Evolutionary conservation across 2,329 filamentous ascomycete species (phyloP).

Genomic region (Fusarium chlamydosporum): DNA sequence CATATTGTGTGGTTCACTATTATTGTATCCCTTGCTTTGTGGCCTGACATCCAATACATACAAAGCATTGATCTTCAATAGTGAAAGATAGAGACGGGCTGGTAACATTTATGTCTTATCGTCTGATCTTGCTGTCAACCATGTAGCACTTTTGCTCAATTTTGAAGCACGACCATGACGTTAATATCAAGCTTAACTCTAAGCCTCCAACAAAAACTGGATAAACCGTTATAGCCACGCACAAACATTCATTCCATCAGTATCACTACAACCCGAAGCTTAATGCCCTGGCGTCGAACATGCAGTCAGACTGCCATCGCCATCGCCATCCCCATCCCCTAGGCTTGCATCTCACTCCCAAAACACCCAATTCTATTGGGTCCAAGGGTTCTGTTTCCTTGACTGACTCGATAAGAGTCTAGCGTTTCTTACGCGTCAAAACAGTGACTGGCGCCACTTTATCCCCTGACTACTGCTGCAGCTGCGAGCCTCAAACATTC

Average conservation of each 20-base stretch:
- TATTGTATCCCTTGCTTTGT: constrained; percentile 8
- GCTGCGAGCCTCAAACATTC: constrained; percentile 32
- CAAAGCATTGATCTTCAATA: background rate
- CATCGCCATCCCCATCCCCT: constrained; percentile 4
- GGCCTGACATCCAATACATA: background rate
- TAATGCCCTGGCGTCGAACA: constrained; percentile 27
- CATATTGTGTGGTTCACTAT: constrained; percentile 22
- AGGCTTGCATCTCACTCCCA: constrained; percentile 18
- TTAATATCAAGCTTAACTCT: background rate
- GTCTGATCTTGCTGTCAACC: background rate
- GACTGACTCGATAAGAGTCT: constrained; percentile 25
- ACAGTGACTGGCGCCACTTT: constrained; percentile 17
- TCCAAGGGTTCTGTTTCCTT: constrained; percentile 17
- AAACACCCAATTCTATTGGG: constrained; percentile 22
- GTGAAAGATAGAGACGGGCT: background rate
- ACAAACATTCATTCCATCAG: background rate
- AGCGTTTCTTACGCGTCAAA: constrained; percentile 39
- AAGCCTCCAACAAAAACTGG: background rate
- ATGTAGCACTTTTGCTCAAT: background rate
- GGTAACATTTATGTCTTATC: background rate
- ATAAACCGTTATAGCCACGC: constrained; percentile 2
- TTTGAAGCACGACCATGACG: background rate
- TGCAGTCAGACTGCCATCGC: constrained; percentile 7
- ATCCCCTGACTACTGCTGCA: constrained; percentile 34
- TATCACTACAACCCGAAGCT: constrained; percentile 17